A percentile compares a stretch with the other conserved stretches of the same genome.
These are phyloP conservation scores for Simplicillium sp. DNA, from an alignment of 2,329 filamentous ascomycete genomes.

Conservation along the genomic window DNA sequence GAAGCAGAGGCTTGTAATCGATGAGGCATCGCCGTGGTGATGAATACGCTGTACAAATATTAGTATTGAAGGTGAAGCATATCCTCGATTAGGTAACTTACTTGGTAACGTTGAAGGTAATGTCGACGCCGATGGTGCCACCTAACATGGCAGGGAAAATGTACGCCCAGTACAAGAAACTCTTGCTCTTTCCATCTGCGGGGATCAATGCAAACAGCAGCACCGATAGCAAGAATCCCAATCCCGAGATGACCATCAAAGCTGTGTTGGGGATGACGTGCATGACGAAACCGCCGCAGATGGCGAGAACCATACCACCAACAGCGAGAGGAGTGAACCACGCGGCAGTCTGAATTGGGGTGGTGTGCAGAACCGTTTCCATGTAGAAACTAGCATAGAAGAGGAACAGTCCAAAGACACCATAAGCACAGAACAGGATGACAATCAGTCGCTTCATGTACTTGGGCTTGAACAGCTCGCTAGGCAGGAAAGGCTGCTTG, in stretches of 20 bases:
- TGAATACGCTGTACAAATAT: slow-evolving; percentile 42
- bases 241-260: slow-evolving; percentile 51
- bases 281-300: slow-evolving; percentile 55
- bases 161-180: slow-evolving; percentile 56
- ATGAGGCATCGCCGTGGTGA: slow-evolving; percentile 60
- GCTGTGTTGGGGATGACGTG: slow-evolving; percentile 55
- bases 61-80: too few species aligned
- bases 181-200: slow-evolving; percentile 10
- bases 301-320: slow-evolving; percentile 57
- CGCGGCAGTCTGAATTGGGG: slow-evolving; percentile 53
- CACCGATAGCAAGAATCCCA: slow-evolving; percentile 47
- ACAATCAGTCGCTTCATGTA: slow-evolving; percentile 56
- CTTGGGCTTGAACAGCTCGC: slow-evolving; percentile 58
- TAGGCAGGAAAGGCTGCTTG: slow-evolving; percentile 57
- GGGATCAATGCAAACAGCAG: slow-evolving; percentile 59
- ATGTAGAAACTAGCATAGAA: slow-evolving; percentile 64
- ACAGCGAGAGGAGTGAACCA: slow-evolving; percentile 61
- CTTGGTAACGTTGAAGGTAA: slow-evolving; percentile 66
- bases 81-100: too few species aligned
- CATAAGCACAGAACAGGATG: slow-evolving; percentile 57
- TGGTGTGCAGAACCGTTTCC: slow-evolving; percentile 47
- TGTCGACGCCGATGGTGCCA: slow-evolving; percentile 64
- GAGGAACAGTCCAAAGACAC: slow-evolving; percentile 57
- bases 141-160: slow-evolving; percentile 63
- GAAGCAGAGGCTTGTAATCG: slow-evolving; percentile 63